Conservation (phyloP, 1,284 basidiomycete species). For the Takashimella tepidaria region DNA sequence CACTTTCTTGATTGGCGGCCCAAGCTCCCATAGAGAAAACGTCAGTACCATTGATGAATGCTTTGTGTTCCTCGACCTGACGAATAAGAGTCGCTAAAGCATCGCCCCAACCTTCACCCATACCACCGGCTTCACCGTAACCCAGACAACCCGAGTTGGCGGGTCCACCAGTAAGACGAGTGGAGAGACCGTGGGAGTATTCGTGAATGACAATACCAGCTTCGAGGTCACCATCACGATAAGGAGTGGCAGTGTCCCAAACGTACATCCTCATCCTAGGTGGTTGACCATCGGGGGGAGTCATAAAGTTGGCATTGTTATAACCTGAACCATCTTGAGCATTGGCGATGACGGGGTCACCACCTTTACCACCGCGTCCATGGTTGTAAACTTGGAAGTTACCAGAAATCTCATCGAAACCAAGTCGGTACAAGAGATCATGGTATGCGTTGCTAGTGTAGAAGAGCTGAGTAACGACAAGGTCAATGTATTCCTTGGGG, state of each 20-base stretch:
- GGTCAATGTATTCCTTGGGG: constrained; percentile 71
- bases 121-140: constrained; percentile 92
- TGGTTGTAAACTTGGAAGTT: constrained; percentile 99
- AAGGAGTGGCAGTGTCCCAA: constrained; percentile 85
- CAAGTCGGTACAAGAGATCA: constrained; percentile 58
- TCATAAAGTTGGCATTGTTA: constrained; percentile 62
- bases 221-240: constrained; percentile 90
- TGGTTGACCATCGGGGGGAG: constrained; percentile 56
- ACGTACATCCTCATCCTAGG: constrained; percentile 95
- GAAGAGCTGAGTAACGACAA: constrained; percentile 82
- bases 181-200: constrained; percentile 80
- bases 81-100: constrained; percentile 80
- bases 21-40: constrained; percentile 84
- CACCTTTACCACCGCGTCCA: constrained; percentile 75
- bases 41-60: constrained; percentile 36
- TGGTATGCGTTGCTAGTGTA: constrained; percentile 78
- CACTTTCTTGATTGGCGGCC: constrained; percentile 71
- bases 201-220: constrained; percentile 92
- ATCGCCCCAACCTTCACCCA: constrained; percentile 76
- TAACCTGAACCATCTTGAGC: constrained; percentile 90
- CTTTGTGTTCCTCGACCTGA: constrained; percentile 63
- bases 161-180: constrained; percentile 88
- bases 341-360: constrained; percentile 87
- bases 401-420: constrained; percentile 83
- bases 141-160: constrained; percentile 87